Conservation (phyloP, 225 moss, liverwort and hornwort genomes). For the Pseudisothecium myosuroides region DNA sequence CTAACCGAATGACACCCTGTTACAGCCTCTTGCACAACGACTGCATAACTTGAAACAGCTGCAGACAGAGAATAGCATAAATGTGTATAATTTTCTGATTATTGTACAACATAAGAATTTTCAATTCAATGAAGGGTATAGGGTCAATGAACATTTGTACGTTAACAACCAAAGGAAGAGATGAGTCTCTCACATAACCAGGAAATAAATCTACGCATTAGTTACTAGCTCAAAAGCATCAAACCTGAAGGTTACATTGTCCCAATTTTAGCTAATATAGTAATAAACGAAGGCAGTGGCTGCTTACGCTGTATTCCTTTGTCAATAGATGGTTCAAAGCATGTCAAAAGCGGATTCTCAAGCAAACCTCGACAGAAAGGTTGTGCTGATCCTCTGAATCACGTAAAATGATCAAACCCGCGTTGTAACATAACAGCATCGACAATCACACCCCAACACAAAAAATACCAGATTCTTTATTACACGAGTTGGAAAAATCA, state of each 20-base stretch:
- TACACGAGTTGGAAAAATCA: not conserved
- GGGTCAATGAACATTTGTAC: not conserved
- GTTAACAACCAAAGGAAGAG: not conserved
- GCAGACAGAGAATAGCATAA: conserved; percentile 9
- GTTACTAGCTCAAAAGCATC: not conserved
- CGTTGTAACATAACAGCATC: not conserved
- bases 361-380: conserved; percentile 87
- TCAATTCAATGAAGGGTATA: not conserved
- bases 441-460: not conserved
- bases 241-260: not conserved
- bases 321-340: conserved; percentile 64
- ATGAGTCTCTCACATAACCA: not conserved
- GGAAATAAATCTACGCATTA: not conserved
- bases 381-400: conserved; percentile 75
- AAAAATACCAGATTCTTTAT: not conserved
- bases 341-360: conserved; percentile 71
- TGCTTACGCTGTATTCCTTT: conserved; percentile 54
- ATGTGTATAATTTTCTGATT: not conserved
- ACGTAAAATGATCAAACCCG: not conserved
- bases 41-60: conserved; percentile 41
- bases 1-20: conserved; percentile 58
- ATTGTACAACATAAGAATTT: not conserved
- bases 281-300: not conserved
- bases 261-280: not conserved
- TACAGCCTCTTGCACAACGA: conserved; percentile 52